Evolutionary conservation across 1,139 yeast genomes (phyloP).

Genomic region (Hanseniaspora sp.): DNA sequence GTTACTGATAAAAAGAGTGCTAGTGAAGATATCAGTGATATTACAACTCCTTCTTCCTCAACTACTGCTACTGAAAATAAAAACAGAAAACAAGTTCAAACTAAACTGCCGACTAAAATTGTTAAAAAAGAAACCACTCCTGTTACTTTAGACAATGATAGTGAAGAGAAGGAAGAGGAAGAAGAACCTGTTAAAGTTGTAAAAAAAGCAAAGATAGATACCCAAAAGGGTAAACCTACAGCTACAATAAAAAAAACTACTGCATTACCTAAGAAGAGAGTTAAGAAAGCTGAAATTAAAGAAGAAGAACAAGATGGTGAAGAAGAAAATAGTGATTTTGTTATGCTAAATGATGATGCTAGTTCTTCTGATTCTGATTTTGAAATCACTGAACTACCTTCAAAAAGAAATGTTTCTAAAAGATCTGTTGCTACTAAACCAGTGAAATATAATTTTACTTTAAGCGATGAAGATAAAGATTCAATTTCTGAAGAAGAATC

Average conservation of each 20-base stretch:
- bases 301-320: slow-evolving; percentile 6
- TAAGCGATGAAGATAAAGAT: slow-evolving; percentile 15
- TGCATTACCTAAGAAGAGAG: slow-evolving; percentile 17
- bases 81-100: background rate
- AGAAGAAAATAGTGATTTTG: no score
- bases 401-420: slow-evolving; percentile 19
- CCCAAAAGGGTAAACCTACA: background rate
- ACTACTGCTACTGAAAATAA: slow-evolving; percentile 12
- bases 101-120: background rate
- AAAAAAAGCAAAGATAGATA: slow-evolving; percentile 8
- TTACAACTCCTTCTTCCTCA: slow-evolving; percentile 15
- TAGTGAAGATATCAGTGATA: background rate
- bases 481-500: background rate
- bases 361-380: slow-evolving; percentile 13
- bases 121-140: background rate
- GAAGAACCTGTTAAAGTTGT: background rate
- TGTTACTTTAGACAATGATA: background rate
- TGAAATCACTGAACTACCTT: slow-evolving; percentile 12
- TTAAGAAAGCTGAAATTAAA: slow-evolving; percentile 2
- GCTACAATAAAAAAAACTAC: slow-evolving; percentile 15
- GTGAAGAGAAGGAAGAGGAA: background rate
- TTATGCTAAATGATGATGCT: background rate
- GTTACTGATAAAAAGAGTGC: background rate
- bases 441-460: slow-evolving; percentile 21
- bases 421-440: slow-evolving; percentile 21